A percentile compares a stretch with the other conserved stretches of the same genome.
Conservation (phyloP, 2,329 filamentous ascomycete genomes). For the Thelonectria rubi region DNA sequence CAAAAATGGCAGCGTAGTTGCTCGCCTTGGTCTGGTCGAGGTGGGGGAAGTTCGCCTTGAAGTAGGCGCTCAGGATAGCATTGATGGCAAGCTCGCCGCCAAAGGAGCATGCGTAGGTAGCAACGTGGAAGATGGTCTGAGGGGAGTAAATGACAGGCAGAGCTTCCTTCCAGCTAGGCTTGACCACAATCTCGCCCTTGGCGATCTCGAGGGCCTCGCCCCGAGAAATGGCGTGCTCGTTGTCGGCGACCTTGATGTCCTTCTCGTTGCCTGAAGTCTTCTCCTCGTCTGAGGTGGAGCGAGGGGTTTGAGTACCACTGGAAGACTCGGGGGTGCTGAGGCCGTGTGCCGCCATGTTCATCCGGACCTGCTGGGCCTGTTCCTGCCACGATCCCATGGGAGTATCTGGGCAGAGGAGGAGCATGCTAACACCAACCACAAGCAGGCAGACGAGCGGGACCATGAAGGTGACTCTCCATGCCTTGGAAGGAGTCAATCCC, state of each 20-base stretch:
- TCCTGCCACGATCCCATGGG: conserved; percentile 85
- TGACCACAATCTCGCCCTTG: conserved; percentile 60
- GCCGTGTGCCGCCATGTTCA: conserved; percentile 60
- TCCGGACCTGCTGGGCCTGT: conserved; percentile 66
- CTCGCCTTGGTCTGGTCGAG: conserved; percentile 65
- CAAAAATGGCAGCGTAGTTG: conserved; percentile 77
- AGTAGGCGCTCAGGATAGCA: conserved; percentile 66
- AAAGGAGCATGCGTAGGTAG: conserved; percentile 71
- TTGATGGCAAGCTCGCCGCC: conserved; percentile 71
- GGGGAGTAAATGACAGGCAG: conserved; percentile 58
- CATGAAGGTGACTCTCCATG: conserved; percentile 87
- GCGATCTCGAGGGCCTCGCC: conserved; percentile 64
- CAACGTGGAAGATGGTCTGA: conserved; percentile 64
- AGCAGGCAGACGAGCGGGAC: conserved; percentile 83
- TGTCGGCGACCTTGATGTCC: conserved; percentile 48
- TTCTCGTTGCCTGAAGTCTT: conserved; percentile 49
- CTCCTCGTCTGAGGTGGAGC: conserved; percentile 46
- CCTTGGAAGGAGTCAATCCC: conserved; percentile 70
- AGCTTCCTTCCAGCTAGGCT: conserved; percentile 63
- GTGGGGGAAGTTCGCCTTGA: conserved; percentile 66
- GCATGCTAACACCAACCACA: conserved; percentile 70
- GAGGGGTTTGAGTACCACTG: conserved; percentile 56
- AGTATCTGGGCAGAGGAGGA: conserved; percentile 81
- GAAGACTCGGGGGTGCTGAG: conserved; percentile 53
- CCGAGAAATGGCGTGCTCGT: conserved; percentile 58